A percentile compares a stretch with the other conserved stretches of the same genome.
phyloP scores from a whole-genome alignment of 1,139 yeast species.

The Lodderomyces orthopsilosis region DNA sequence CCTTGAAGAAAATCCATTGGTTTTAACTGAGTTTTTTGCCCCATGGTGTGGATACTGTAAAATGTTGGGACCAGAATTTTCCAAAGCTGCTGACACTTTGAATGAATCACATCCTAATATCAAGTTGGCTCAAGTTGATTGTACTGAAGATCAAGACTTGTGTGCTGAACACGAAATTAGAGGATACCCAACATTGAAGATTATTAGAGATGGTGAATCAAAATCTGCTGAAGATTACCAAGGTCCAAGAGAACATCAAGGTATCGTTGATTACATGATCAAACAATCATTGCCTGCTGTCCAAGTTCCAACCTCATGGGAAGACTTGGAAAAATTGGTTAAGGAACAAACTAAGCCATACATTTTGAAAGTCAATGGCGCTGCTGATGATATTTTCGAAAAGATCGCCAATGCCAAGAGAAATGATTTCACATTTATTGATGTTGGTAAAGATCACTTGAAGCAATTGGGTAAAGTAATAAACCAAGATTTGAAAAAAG shows the following conservation, averaged over 20 bases:
- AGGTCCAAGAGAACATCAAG: conserved; percentile 81
- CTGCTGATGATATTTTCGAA: conserved; percentile 43
- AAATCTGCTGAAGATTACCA: conserved; percentile 56
- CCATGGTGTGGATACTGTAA: conserved; percentile 99
- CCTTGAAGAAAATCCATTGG: conserved; percentile 70
- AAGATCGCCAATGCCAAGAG: conserved; percentile 56
- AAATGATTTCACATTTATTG: conserved; percentile 60
- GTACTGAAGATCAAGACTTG: conserved; percentile 80
- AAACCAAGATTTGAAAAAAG: conserved; percentile 22
- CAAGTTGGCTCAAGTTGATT: conserved; percentile 87
- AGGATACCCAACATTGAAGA: conserved; percentile 92
- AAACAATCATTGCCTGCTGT: conserved; percentile 86
- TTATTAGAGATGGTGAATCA: conserved; percentile 70
- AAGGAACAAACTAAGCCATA: conserved; percentile 51
- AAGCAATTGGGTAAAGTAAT: conserved; percentile 24
- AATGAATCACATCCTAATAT: conserved; percentile 58
- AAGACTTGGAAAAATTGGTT: conserved; percentile 49
- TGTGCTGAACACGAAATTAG: conserved; percentile 72
- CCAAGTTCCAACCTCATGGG: conserved; percentile 44
- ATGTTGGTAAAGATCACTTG: conserved; percentile 42
- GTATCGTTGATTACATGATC: conserved; percentile 75
- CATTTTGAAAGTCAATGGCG: conserved; percentile 47
- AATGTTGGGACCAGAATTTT: conserved; percentile 86
- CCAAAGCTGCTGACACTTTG: conserved; percentile 77
- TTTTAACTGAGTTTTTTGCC: conserved; percentile 92